phyloP scores from a whole-genome alignment of 2,329 filamentous ascomycete genomes.

The Beauveria scarabaeidicola region DNA sequence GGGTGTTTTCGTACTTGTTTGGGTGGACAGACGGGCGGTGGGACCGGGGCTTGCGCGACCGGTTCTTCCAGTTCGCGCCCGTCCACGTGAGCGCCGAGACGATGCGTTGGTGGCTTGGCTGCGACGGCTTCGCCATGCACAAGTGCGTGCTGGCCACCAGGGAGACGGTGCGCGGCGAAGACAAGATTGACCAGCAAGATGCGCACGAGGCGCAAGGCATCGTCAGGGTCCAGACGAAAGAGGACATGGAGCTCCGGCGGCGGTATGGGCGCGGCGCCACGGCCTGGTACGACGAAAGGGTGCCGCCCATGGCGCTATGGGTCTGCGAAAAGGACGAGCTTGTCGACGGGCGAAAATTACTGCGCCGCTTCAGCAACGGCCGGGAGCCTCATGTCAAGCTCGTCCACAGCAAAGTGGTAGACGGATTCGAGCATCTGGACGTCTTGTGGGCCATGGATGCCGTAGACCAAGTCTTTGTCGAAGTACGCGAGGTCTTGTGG shows the following conservation, averaged over 20 bases:
- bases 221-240: conserved; percentile 14
- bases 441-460: conserved; percentile 92
- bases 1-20: conserved; percentile 84
- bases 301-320: conserved; percentile 83
- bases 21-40: conserved; percentile 78
- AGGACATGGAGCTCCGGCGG: conserved; percentile 25
- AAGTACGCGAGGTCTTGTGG: conserved; percentile 78
- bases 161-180: conserved; percentile 57
- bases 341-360: conserved; percentile 69
- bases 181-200: conserved; percentile 47
- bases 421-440: conserved; percentile 88
- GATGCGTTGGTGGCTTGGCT: conserved; percentile 93
- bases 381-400: conserved; percentile 74
- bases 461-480: conserved; percentile 71
- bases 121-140: conserved; percentile 70
- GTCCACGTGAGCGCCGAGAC: conserved; percentile 84
- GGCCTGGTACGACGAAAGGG: conserved; percentile 75
- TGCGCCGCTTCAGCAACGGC: conserved; percentile 65
- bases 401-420: conserved; percentile 74
- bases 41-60: conserved; percentile 69
- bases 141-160: conserved; percentile 79
- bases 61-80: conserved; percentile 88
- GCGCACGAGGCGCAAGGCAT: conserved; percentile 11
- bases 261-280: conserved; percentile 39
- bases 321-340: conserved; percentile 74